Evolutionary conservation across 176 grass and related monocot genomes (phyloP), one percentile per base, ranked within the genome.

Genomic region (Raddia distichophylla): DNA sequence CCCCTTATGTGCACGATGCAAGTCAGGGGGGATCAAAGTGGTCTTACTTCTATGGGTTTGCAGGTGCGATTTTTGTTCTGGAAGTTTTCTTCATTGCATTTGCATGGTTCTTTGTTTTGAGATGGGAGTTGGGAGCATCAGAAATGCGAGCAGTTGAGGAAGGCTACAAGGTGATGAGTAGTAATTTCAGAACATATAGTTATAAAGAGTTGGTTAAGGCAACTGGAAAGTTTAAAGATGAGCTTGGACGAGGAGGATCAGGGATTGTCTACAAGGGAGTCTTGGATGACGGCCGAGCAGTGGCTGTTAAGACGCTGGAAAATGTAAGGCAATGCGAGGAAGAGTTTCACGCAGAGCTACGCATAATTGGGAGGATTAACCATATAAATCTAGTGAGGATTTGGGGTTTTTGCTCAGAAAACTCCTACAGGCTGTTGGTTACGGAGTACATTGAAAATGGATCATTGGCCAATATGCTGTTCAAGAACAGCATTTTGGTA

Each of bases 371-470:
- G 60, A 69, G 78, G 10, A 90, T 90, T 51, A 77, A 90, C 77
- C 83, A 86, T 75, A 90, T 81, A 78, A 90, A 90, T 80, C 77
- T 90, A 43, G 88, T 76, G 12, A 86, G 88, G 70, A 64, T 90
- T 12, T 86, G 83, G 83, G 78, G 78, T 4, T 82, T 78, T 45
- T 90, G 88, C 65, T 90, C 82, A 10, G 83, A 90, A 19, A 45
- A 56, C 3, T 86, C 78, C 1, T 12, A 86, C 50, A 79, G 78
- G 53, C 58, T 90, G 66, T 69, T 90, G 77, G 77, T 90, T 8
- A 82, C 56, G 3, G 87, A 90, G 57, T 86, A 77, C 7, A 15
- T 86, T 7, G 77, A 90, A 20, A 90, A 90, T 47, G 77, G 82
- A 51, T 88, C 86, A 78, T 44, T 88, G 16, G 80, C 74, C 40